phyloP scores from a whole-genome alignment of 2,329 filamentous ascomycete species.

The Magnaporthales sp. region DNA sequence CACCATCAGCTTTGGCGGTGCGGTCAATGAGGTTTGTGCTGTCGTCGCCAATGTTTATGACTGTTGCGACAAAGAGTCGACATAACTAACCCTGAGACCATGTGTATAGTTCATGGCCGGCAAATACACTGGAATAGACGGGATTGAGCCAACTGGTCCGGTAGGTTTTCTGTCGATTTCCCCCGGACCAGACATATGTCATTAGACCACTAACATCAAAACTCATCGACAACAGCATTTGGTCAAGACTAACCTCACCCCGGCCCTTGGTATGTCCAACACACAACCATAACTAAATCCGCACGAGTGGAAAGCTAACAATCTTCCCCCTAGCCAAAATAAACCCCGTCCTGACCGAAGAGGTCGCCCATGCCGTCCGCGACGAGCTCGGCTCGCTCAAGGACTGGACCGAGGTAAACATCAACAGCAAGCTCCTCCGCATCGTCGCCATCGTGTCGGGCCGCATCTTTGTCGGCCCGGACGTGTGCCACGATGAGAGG shows the following conservation, averaged over 20 bases:
- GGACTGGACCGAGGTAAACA: constrained; percentile 26
- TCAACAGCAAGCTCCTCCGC: constrained; percentile 30
- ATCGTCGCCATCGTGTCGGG: constrained; percentile 38
- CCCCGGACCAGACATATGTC: background rate
- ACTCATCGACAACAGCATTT: constrained; percentile 13
- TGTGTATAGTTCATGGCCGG: background rate
- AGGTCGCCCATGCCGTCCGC: constrained; percentile 24
- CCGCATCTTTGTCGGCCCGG: constrained; percentile 36
- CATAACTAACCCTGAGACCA: background rate
- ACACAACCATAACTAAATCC: background rate
- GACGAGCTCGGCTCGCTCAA: constrained; percentile 24
- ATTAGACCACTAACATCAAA: background rate
- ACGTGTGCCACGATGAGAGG: constrained; percentile 32
- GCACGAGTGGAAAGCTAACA: too few species aligned
- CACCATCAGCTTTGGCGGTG: constrained; percentile 19
- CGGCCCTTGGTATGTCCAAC: constrained; percentile 18
- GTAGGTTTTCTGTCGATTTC: background rate
- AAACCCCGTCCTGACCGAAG: constrained; percentile 27
- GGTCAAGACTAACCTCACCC: constrained; percentile 23
- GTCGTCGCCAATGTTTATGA: background rate
- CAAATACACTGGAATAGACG: background rate
- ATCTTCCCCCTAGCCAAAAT: constrained; percentile 15
- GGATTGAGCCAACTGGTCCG: background rate
- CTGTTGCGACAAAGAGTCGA: background rate
- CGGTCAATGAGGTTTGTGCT: constrained; percentile 15